Base-by-base conservation (phyloP, 768 basidiomycete species). In the Tricholoma sp. region DNA sequence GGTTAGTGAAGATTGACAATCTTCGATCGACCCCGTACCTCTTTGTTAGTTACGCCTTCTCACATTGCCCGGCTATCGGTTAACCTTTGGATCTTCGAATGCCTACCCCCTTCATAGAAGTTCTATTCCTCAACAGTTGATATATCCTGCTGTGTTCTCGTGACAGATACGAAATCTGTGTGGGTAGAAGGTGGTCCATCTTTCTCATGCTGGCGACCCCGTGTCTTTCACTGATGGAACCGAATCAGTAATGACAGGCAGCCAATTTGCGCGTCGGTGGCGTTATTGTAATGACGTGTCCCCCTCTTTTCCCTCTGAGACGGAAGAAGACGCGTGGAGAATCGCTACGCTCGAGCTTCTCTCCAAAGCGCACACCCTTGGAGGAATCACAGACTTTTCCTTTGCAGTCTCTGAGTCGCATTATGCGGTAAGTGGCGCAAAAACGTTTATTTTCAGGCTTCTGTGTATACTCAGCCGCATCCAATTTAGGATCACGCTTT, bases 111-210 rank as follows among this genome's bases (percentile, higher is more conserved):
- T 18, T 31, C 34, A 35, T 68, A 91, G 89, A 91, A 91, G 76
- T 86, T 85, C 66, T 68, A 78, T 67, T 71, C 75, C 18, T 84
- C 83, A 3, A 67, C 76, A 3, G 76, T 76, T 18, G 83, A 89
- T 63, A 71, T 80, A 51, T 76, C 77, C 19, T 88, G 87, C 63
- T 77, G 72, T 58, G 66, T 90, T 49, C 65, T 91, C 63, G 66
- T 89, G 52, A 89, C 90, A 10, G 89, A 91, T 69, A 91, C 87
- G 11, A 88, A 82, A 67, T 76, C 72, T 21, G 84, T 85, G 9
- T 92, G 88, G 88, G 77, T 74, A 12, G 90, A 92, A 83, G 85
- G 89, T 88, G 61, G 59, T 52, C 27, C 31, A 51, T 32, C 45
- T 43, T 49, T 52, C 41, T 22, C 22, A 45, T 43, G 10, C 58